phyloP scores from a whole-genome alignment of 176 grass and related monocot species.

The Juncus inflexus region DNA sequence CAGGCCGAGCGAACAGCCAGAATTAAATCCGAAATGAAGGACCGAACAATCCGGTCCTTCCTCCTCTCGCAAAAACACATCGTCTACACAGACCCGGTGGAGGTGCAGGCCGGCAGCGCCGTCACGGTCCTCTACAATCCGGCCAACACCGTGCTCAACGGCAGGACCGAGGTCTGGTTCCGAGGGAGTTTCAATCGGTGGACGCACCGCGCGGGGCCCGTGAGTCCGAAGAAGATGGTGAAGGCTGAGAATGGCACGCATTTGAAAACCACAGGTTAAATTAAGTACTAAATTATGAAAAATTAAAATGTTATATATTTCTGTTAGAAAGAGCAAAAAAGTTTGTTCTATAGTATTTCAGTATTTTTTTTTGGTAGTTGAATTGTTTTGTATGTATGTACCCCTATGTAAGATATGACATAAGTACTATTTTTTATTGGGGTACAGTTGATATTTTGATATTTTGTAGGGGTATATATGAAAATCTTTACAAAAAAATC shows the following conservation, averaged over 20 bases:
- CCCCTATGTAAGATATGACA: too few relatives aligned
- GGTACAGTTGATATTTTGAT: too few relatives aligned
- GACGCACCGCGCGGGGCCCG: constrained; percentile 65
- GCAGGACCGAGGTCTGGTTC: constrained; percentile 86
- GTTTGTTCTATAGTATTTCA: too few relatives aligned
- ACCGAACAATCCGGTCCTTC: constrained; percentile 73
- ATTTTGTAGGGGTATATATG: too few relatives aligned
- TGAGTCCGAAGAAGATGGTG: constrained; percentile 81
- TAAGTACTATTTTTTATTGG: too few relatives aligned
- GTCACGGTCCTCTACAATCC: constrained; percentile 87
- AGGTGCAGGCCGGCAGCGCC: constrained; percentile 59
- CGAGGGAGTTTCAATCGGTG: constrained; percentile 88
- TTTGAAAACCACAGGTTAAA: constrained; percentile 72
- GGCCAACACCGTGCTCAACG: constrained; percentile 77
- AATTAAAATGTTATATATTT: too few relatives aligned
- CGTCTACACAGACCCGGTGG: constrained; percentile 88
- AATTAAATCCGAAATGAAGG: constrained; percentile 76
- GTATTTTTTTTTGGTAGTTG: background rate
- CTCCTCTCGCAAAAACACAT: constrained; percentile 93
- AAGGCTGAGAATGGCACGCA: constrained; percentile 54
- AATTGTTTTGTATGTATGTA: too few relatives aligned
- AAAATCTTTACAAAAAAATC: too few relatives aligned
- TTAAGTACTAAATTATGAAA: constrained; percentile 15
- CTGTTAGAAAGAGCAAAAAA: too few relatives aligned
- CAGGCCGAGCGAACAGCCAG: constrained; percentile 61